These are phyloP conservation scores for Wickerhamomyces sydowiorum DNA, from an alignment of 805 yeast species.

Conservation along the genomic window DNA sequence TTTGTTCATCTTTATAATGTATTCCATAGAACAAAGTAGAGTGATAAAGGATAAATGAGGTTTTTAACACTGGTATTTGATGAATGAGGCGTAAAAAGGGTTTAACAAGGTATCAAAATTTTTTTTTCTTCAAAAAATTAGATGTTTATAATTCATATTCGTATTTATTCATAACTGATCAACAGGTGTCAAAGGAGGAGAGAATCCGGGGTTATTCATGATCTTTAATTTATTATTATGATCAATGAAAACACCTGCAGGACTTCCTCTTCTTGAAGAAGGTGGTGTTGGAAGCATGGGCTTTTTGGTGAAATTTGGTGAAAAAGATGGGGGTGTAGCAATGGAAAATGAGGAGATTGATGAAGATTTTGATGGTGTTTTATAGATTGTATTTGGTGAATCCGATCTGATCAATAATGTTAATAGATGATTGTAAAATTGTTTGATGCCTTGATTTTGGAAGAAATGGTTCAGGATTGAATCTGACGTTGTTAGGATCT, in stretches of 20 bases:
- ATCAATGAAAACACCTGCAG: constrained; percentile 11
- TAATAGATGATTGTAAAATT: constrained; percentile 11
- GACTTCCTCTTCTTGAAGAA: constrained; percentile 22
- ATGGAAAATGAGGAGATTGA: constrained; percentile 3
- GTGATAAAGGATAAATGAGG: too few relatives aligned
- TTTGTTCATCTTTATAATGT: too few relatives aligned
- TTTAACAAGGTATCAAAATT: background rate
- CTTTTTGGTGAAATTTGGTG: constrained; percentile 1
- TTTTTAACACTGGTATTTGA: too few relatives aligned
- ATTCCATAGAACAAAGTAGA: too few relatives aligned
- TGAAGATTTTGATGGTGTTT: constrained; percentile 1
- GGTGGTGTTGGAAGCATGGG: constrained; percentile 18
- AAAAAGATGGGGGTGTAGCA: background rate
- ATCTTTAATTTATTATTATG: background rate
- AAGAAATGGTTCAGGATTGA: constrained; percentile 7
- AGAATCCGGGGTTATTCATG: constrained; percentile 2
- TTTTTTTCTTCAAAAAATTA: too few relatives aligned
- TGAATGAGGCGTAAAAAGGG: background rate
- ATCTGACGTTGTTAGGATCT: constrained; percentile 2
- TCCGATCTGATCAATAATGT: constrained; percentile 9
- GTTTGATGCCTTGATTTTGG: constrained; percentile 10
- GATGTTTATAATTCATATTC: too few relatives aligned
- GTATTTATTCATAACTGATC: constrained; percentile 3
- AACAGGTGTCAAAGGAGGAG: constrained; percentile 20
- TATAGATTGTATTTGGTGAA: constrained; percentile 2